Base-by-base conservation (phyloP, 169 alveolate genomes). In the Eimeria zaria region DNA sequence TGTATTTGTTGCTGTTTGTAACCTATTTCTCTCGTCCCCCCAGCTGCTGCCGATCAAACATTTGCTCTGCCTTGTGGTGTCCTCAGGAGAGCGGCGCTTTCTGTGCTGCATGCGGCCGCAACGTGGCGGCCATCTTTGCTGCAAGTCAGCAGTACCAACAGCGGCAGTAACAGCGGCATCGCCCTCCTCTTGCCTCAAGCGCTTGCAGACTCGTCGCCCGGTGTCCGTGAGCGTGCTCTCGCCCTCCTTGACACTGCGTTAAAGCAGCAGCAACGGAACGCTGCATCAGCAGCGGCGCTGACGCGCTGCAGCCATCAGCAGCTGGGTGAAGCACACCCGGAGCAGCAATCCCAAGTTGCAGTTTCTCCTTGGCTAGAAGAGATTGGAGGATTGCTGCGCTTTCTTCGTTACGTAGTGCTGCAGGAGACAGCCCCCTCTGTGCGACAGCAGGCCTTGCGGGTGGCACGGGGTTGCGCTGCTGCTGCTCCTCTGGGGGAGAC, bases 381-480 rank as follows among this genome's bases (percentile, higher is more conserved):
- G 67, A 55, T 87, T n/a, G 93, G 93, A 7, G 93, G 93, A 39
- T 41, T 87, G 62, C 64, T 87, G 93, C 93, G 93, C 60, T 87
- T 87, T n/a, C 71, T 87, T 30, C 78, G 93, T 44, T 62, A 60
- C 33, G 93, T 62, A 22, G 78, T 87, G 93, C 62, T 87, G 93
- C 64, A 39, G 93, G 93, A 87, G 41, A 62, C 93, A 87, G 81
- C 93, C 51, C 83, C 93, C 60, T 87, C 81, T 36, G 93, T 87
- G 64, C 27, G 93, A 27, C 93, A 87, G 64, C 93, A 87, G 83
- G 93, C 93, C 64, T 53, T 87, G 67, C 93, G 93, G 30, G 93
- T 87, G 46, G 78, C 81, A 55, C 93, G 93, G 51, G 71, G 81
- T 24, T 87, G 93, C 24, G 93, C 93, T 60, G 93, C 93, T 58